These are phyloP conservation scores for Xylaria cubensis DNA, from an alignment of 495 filamentous ascomycete species.

Conservation along the genomic window DNA sequence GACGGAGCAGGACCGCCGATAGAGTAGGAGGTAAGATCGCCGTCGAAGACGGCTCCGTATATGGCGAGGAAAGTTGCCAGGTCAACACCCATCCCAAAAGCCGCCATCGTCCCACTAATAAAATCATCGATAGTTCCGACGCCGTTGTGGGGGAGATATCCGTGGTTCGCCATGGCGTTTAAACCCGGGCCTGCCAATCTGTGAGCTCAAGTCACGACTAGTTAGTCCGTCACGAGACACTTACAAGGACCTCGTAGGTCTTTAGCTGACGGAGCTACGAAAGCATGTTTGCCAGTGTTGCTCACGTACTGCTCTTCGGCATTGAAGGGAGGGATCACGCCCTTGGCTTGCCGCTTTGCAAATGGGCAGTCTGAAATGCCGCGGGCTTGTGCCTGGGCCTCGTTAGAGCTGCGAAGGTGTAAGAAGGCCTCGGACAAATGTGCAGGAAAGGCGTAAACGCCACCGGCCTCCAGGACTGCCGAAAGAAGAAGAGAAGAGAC, in stretches of 20 bases:
- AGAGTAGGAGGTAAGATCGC: constrained; percentile 40
- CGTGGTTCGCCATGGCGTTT: constrained; percentile 61
- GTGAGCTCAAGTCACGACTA: constrained; percentile 37
- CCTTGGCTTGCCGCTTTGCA: constrained; percentile 10
- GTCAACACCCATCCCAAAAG: constrained; percentile 59
- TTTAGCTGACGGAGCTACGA: constrained; percentile 45
- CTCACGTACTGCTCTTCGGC: constrained; percentile 34
- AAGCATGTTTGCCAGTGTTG: constrained; percentile 47
- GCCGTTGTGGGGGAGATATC: constrained; percentile 61
- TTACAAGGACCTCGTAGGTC: constrained; percentile 13
- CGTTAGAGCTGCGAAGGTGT: not conserved
- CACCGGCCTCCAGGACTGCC: not conserved
- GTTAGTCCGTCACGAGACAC: constrained; percentile 30
- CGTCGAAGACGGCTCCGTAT: constrained; percentile 60
- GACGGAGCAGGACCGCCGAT: constrained; percentile 19
- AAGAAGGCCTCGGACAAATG: not conserved
- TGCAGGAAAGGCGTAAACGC: not conserved
- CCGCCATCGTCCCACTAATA: constrained; percentile 43
- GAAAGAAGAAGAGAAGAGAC: not conserved
- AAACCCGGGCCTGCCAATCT: constrained; percentile 59
- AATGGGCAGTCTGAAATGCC: not conserved
- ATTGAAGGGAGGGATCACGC: constrained; percentile 24
- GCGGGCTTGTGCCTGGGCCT: not conserved
- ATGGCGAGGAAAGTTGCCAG: constrained; percentile 56
- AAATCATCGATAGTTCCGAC: constrained; percentile 48